Conservation (phyloP, 257 asterid species). For the Capsicum pubescens region DNA sequence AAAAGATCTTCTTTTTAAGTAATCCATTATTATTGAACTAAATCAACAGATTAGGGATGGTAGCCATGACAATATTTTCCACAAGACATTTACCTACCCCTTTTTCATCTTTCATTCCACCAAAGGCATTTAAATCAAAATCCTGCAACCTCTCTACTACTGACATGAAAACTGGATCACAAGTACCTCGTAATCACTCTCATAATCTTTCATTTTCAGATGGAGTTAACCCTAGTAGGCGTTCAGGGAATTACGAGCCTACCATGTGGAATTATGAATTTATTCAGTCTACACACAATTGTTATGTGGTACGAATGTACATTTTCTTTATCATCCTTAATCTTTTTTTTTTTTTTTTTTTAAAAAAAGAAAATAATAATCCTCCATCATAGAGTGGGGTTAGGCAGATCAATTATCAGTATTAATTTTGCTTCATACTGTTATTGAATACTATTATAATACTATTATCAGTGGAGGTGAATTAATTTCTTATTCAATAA, state of each 20-base stretch:
- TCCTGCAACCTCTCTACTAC: neutral
- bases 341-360: too few relatives aligned
- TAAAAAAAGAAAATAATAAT: too few relatives aligned
- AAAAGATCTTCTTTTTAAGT: too few relatives aligned
- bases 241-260: slow-evolving; percentile 57
- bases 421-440: too few relatives aligned
- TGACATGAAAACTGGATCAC: neutral
- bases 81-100: neutral
- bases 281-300: slow-evolving; percentile 46
- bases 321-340: too few relatives aligned
- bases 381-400: too few relatives aligned
- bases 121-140: neutral
- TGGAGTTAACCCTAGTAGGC: slow-evolving; percentile 20
- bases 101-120: neutral
- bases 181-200: neutral
- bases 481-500: too few relatives aligned
- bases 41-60: neutral
- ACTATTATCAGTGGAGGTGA: too few relatives aligned
- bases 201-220: neutral
- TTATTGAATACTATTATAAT: too few relatives aligned
- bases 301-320: slow-evolving; percentile 36
- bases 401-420: too few relatives aligned
- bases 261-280: slow-evolving; percentile 43
- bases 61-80: neutral
- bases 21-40: neutral